Percentiles rank a stretch among this genome's conserved stretches.
These are phyloP conservation scores for Yamadazyma oceani DNA, from an alignment of 1,139 yeast genomes.

Conservation along the genomic window DNA sequence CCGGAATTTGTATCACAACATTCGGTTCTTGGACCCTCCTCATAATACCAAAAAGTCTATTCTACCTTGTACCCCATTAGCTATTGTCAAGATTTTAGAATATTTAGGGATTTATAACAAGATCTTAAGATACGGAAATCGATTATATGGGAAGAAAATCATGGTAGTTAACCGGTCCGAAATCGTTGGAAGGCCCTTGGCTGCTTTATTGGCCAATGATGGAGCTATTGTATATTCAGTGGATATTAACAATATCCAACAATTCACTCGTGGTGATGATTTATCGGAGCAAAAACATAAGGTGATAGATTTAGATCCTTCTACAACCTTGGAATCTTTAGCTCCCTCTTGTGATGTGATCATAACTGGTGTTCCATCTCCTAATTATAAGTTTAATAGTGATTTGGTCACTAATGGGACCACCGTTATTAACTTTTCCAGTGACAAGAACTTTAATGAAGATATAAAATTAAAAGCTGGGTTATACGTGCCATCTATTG, in stretches of 20 bases:
- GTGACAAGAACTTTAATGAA: slow-evolving; percentile 82
- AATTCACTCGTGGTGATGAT: slow-evolving; percentile 93
- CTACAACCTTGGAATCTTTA: slow-evolving; percentile 55
- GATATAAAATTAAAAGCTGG: slow-evolving; percentile 82
- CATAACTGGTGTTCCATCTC: slow-evolving; percentile 92
- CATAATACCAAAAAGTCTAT: slow-evolving; percentile 74
- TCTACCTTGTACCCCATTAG: slow-evolving; percentile 94
- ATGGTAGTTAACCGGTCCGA: slow-evolving; percentile 91
- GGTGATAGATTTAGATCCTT: slow-evolving; percentile 64
- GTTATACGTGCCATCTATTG: slow-evolving; percentile 90
- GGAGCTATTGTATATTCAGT: slow-evolving; percentile 96
- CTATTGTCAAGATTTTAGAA: slow-evolving; percentile 89
- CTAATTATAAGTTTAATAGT: slow-evolving; percentile 80
- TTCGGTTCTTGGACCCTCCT: slow-evolving; percentile 74
- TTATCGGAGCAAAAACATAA: slow-evolving; percentile 79
- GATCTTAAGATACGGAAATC: slow-evolving; percentile 81
- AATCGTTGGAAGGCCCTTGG: slow-evolving; percentile 95
- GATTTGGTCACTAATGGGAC: slow-evolving; percentile 83
- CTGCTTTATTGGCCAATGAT: slow-evolving; percentile 93
- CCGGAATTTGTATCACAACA: slow-evolving; percentile 91
- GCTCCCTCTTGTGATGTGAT: slow-evolving; percentile 83
- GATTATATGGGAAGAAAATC: slow-evolving; percentile 88
- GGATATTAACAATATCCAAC: slow-evolving; percentile 83
- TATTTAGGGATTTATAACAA: slow-evolving; percentile 84
- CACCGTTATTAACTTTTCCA: slow-evolving; percentile 84